Conservation (phyloP, 192 early-diverging fungal species). For the Gryganskiella cystojenkinii region DNA sequence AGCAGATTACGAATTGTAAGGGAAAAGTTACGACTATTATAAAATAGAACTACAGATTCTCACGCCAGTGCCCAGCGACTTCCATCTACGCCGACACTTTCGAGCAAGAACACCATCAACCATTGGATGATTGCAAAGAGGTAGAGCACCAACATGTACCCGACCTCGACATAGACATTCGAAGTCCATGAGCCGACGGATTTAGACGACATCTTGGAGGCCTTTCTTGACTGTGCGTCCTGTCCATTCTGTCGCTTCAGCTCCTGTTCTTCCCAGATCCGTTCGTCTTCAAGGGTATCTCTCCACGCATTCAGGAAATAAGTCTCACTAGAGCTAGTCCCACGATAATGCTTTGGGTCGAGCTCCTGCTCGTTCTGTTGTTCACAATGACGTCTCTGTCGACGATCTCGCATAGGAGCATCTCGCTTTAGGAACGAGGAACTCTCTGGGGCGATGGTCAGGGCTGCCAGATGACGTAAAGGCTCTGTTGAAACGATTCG, state of each 20-base stretch:
- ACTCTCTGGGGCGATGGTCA: conserved; percentile 11
- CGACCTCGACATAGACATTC: conserved; percentile 45
- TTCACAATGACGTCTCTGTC: conserved; percentile 9
- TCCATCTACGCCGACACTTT: conserved; percentile 44
- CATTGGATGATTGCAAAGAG: conserved; percentile 42
- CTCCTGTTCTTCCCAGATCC: conserved; percentile 44
- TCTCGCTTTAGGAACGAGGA: conserved; percentile 39
- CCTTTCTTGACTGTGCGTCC: background rate
- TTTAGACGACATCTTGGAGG: conserved; percentile 1
- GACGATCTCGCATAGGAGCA: conserved; percentile 41
- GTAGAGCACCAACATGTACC: conserved; percentile 43
- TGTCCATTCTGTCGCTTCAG: background rate
- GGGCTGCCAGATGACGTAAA: conserved; percentile 5
- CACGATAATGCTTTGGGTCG: background rate
- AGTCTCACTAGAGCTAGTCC: background rate
- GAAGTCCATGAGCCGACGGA: conserved; percentile 43
- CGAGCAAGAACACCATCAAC: conserved; percentile 44
- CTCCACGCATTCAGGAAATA: conserved; percentile 46
- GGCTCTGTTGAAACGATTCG: conserved; percentile 45
- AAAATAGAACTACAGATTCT: background rate
- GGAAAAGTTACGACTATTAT: too few species aligned
- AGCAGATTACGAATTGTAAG: background rate
- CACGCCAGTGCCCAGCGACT: conserved; percentile 50
- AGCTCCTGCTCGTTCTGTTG: background rate
- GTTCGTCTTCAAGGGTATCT: conserved; percentile 45